phyloP scores from a whole-genome alignment of 2,329 filamentous ascomycete genomes.

The Diaporthe sp. region DNA sequence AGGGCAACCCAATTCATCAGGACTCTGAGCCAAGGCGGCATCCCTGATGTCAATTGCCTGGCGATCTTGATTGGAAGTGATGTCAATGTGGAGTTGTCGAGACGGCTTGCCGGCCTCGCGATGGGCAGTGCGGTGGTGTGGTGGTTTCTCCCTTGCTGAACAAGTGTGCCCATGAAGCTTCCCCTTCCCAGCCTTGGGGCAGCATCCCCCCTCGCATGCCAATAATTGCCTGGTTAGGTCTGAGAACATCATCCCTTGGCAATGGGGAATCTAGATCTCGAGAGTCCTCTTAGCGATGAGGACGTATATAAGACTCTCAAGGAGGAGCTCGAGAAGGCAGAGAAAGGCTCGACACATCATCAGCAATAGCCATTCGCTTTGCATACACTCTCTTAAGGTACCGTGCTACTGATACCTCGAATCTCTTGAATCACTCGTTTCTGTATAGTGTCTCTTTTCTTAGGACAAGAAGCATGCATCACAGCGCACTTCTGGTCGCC shows the following conservation, averaged over 20 bases:
- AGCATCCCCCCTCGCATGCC: slow-evolving; percentile 28
- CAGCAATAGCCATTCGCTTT: slow-evolving; percentile 23
- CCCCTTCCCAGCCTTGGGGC: slow-evolving; percentile 13
- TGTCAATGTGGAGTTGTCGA: background rate
- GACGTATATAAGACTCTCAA: slow-evolving; percentile 29
- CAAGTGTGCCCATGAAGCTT: slow-evolving; percentile 15
- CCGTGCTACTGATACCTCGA: background rate
- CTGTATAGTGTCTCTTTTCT: background rate
- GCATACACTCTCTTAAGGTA: slow-evolving; percentile 11
- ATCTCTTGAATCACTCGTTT: slow-evolving; percentile 19
- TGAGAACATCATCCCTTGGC: slow-evolving; percentile 32
- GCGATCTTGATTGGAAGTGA: slow-evolving; percentile 20
- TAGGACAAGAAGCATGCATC: slow-evolving; percentile 15
- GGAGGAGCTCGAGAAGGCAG: slow-evolving; percentile 22
- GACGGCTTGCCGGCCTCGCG: slow-evolving; percentile 15
- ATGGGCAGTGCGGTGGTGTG: slow-evolving; percentile 18
- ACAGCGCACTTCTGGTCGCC: slow-evolving; percentile 12
- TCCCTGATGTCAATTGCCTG: slow-evolving; percentile 1
- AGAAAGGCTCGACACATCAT: background rate
- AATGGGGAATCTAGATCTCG: background rate
- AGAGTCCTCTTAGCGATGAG: background rate
- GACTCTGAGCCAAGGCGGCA: background rate
- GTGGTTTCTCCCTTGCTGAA: slow-evolving; percentile 31
- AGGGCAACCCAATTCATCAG: slow-evolving; percentile 27
- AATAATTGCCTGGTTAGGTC: slow-evolving; percentile 3